These are phyloP conservation scores for Pythium phragmitis DNA, from an alignment of 352 stramenopile genomes.

Conservation along the genomic window DNA sequence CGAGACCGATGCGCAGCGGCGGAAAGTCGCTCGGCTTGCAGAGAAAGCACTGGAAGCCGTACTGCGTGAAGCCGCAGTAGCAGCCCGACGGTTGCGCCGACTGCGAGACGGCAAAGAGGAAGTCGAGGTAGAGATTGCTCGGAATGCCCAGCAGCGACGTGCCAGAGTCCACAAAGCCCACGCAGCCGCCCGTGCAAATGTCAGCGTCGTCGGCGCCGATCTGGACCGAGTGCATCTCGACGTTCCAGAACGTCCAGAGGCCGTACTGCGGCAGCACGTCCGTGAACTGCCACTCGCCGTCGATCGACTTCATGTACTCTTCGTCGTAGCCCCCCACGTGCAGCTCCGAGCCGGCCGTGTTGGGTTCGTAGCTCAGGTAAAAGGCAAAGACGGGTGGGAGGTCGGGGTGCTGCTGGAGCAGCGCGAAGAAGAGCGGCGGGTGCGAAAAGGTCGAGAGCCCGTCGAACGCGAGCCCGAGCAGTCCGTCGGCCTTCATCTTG, in stretches of 20 bases:
- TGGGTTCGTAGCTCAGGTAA: constrained; percentile 91
- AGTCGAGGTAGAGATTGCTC: constrained; percentile 68
- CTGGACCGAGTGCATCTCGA: constrained; percentile 64
- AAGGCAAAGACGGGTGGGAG: constrained; percentile 93
- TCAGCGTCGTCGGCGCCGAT: constrained; percentile 44
- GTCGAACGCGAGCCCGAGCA: constrained; percentile 96
- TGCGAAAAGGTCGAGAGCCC: constrained; percentile 85
- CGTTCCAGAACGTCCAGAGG: constrained; percentile 83
- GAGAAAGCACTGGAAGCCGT: constrained; percentile 83
- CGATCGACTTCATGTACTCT: constrained; percentile 42
- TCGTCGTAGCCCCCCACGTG: constrained; percentile 71
- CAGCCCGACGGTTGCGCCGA: constrained; percentile 61
- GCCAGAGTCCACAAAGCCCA: constrained; percentile 96
- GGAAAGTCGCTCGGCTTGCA: constrained; percentile 67
- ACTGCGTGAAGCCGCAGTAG: constrained; percentile 78
- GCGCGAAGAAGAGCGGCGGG: constrained; percentile 64
- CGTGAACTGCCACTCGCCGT: constrained; percentile 66
- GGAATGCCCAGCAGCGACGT: constrained; percentile 96
- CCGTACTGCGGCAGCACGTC: constrained; percentile 77
- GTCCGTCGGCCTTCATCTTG: constrained; percentile 91
- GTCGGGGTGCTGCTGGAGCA: constrained; percentile 60
- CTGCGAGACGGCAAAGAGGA: constrained; percentile 66
- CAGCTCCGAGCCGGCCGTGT: constrained; percentile 69
- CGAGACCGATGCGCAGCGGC: constrained; percentile 59
- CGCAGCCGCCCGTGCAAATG: constrained; percentile 52